Base-by-base conservation (phyloP, 2,329 filamentous ascomycete genomes). In the Hymenoscyphus repandus region DNA sequence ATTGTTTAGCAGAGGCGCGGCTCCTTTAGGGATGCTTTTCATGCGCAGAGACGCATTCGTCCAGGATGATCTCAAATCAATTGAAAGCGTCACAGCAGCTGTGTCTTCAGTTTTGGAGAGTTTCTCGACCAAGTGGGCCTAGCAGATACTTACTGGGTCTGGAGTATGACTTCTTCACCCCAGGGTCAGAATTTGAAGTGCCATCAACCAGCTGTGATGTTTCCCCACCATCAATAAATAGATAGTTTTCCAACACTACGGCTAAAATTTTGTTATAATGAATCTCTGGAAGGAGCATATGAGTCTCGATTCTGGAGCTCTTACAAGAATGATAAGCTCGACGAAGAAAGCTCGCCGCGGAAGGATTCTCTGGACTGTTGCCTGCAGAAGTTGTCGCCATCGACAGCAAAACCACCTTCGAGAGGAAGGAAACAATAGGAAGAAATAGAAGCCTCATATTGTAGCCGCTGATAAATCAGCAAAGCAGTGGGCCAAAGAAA, bases 221-320 rank as follows among this genome's bases (percentile, higher is more conserved):
- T 31, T 55, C 54, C 7, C 54, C 56, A 20, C 56, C 56, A 38
- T 56, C 49, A 12, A 58, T 52, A 27, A 56, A 58, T 5, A 58
- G 40, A 52, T 41, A 55, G 30, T 58, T 50, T 10, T 46, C 55
- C 2, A 49, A 47, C 13, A 58, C 50, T 9, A 50, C 41, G 17
- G 53, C 55, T 58, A 32, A 12, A 20, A 15, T 5, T 18, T 18
- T 12, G 18, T 11, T 12, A 17, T 6, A 41, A 30, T 15, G 31
- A 5, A 5, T 11, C 18, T 50, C 22, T 7, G 12, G 3, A 17
- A 6, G 4, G n/a, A 18, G 5, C n/a, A 41, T 27, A 7, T 7
- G 4, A 27, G 22, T 27, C 4, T 4, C 22, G 7, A 27, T 4
- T 27, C 4, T 27, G 22, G 38, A 22, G 3, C 4, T 15, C 38